These are phyloP conservation scores for Heritiera fomes DNA, from an alignment of 345 rosid species.

Conservation along the genomic window DNA sequence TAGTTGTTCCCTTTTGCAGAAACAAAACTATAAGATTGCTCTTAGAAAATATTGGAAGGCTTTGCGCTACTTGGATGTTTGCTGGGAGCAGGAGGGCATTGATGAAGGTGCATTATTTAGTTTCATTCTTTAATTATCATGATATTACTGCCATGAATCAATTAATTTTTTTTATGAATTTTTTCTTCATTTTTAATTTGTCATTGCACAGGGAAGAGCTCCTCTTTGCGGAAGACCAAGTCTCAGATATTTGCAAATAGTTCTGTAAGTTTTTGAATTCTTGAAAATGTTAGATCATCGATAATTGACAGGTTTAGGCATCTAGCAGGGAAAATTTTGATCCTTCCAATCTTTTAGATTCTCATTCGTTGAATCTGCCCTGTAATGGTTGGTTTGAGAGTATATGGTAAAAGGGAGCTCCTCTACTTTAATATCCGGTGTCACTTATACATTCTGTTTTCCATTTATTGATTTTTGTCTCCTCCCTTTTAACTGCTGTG, in stretches of 20 bases:
- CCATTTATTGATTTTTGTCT: not conserved
- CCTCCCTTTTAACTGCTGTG: not conserved
- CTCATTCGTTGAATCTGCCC: not conserved
- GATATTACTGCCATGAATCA: not conserved
- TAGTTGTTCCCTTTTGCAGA: too few species aligned
- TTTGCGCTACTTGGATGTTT: conserved; percentile 74
- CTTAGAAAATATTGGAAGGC: conserved; percentile 88
- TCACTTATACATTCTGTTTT: not conserved
- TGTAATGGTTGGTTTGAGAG: not conserved
- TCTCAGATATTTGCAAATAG: conserved; percentile 88
- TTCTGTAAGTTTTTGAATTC: conserved; percentile 51
- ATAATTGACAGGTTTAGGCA: too few species aligned
- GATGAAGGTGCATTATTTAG: conserved; percentile 59
- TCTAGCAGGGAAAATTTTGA: too few species aligned
- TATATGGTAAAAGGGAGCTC: not conserved
- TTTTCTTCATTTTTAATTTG: not conserved
- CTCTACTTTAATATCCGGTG: not conserved
- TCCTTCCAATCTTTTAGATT: not conserved
- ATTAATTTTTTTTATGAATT: not conserved
- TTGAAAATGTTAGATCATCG: too few species aligned
- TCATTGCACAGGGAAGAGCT: conserved; percentile 52
- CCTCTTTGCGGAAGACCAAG: conserved; percentile 77
- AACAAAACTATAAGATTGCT: conserved; percentile 59
- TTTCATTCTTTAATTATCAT: not conserved
- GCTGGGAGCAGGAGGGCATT: conserved; percentile 96